These are phyloP conservation scores for Plantago ovata DNA, from an alignment of 257 asterid genomes.

Conservation along the genomic window DNA sequence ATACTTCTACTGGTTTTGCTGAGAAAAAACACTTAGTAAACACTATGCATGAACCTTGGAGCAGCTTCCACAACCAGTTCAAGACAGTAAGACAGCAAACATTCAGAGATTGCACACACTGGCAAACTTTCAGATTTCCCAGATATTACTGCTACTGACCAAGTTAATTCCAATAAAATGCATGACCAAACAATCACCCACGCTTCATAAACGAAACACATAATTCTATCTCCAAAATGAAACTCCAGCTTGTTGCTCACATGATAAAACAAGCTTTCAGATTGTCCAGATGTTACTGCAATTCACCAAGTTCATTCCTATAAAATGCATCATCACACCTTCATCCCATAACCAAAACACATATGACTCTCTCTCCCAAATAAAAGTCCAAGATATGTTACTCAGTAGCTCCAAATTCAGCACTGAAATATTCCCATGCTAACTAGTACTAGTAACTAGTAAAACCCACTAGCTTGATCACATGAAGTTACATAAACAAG, in stretches of 20 bases:
- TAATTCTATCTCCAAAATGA: not conserved
- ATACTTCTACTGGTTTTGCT: too few species aligned
- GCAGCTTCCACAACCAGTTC: not conserved
- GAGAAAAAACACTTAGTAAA: too few species aligned
- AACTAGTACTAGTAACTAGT: not conserved
- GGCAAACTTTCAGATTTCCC: not conserved
- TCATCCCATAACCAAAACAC: not conserved
- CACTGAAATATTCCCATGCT: not conserved
- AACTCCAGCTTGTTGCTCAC: too few species aligned
- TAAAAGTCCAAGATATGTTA: not conserved
- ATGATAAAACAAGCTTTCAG: not conserved
- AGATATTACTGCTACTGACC: not conserved
- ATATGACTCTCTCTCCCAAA: not conserved
- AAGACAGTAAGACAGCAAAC: not conserved
- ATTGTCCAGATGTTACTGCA: not conserved
- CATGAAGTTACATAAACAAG: not conserved
- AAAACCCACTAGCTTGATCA: not conserved
- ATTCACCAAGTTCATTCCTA: not conserved
- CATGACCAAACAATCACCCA: not conserved
- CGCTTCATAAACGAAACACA: not conserved
- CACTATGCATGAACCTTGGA: not conserved
- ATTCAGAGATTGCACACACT: not conserved
- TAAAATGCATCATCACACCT: not conserved
- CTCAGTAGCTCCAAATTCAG: conserved; percentile 1
- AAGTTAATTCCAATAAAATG: conserved; percentile 2